phyloP scores from a whole-genome alignment of 768 basidiomycete species.

The Lentinus tigrinus region DNA sequence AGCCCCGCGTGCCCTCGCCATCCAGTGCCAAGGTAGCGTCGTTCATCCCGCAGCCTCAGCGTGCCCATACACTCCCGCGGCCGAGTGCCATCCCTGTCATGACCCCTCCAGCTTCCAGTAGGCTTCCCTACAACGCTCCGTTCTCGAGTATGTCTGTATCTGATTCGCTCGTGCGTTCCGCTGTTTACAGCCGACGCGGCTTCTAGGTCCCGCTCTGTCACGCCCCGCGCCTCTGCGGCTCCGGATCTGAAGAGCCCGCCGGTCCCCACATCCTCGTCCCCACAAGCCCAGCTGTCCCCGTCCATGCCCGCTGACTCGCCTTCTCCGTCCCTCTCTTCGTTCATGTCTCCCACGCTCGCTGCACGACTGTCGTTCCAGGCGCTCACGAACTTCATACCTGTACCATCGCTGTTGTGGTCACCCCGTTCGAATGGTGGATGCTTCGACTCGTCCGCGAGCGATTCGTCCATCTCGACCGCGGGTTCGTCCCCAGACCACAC shows the following conservation, averaged over 20 bases:
- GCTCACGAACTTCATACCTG: conserved; percentile 58
- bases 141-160: conserved; percentile 26
- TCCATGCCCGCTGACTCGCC: conserved; percentile 31
- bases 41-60: conserved; percentile 29
- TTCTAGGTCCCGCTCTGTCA: conserved; percentile 12
- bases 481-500: conserved; percentile 2
- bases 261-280: conserved; percentile 20
- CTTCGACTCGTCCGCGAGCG: conserved; percentile 22
- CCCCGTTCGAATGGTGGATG: conserved; percentile 17
- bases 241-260: conserved; percentile 37
- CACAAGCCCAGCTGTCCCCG: conserved; percentile 20
- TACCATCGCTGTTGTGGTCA: conserved; percentile 39
- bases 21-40: conserved; percentile 37
- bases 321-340: conserved; percentile 42
- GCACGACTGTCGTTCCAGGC: conserved; percentile 60
- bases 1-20: conserved; percentile 42
- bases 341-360: conserved; percentile 52
- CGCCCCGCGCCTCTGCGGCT: conserved; percentile 17
- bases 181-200: conserved; percentile 18
- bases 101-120: conserved; percentile 20
- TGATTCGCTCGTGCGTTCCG: conserved; percentile 10
- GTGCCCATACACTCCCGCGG: conserved; percentile 17
- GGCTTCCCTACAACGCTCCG: conserved; percentile 21
- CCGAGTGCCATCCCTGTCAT: conserved; percentile 19
- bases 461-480: conserved; percentile 14